Evolutionary conservation across 306 rosid species (phyloP), one percentile per base, ranked within the genome.

Genomic region (Hippophae tibetana): DNA sequence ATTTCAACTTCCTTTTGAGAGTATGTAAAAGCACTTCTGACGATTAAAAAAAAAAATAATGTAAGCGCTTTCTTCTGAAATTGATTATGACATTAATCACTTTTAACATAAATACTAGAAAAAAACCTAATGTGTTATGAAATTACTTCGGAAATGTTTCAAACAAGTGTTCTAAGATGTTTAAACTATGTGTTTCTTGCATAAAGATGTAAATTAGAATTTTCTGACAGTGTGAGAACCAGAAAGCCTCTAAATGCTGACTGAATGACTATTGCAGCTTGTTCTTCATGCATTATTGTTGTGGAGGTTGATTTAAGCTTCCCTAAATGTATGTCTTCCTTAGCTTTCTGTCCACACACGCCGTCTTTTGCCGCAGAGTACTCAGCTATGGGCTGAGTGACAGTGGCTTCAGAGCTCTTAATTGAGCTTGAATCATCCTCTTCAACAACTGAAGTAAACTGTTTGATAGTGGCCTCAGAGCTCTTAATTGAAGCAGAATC

Each of bases 211-310:
- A 62, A 61, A 74, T 41, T 59, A 59, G 48, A 61, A 62, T 47
- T 72, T 50, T 48, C 31, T 54, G 60, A 62, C 63, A 53, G 50
- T 43, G 56, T 56, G 14, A 62, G 43, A 64, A 87, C 97, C 97
- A 72, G 64, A 59, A 77, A 85, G 56, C 63, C 60, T 81, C 90
- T 82, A 74, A 63, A 90, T 70, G 90, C 92, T 55, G 84, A 77
- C 60, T 90, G 97, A 68, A 90, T 90, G 60, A 74, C 64, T 60
- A 65, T 60, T 53, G 94, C 96, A 27, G 95, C 97, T 60, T 64
- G 79, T 67, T 84, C 94, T 45, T 79, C 81, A 54, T 41, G 70
- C 80, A 79, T 59, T 38, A 61, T 51, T 58, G 75, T 52, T 58
- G 74, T 52, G 62, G 47, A 50, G 45, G 58, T 64, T 23, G 73